phyloP scores from a whole-genome alignment of 2,329 filamentous ascomycete species.

The Dactylellina drechsleri region DNA sequence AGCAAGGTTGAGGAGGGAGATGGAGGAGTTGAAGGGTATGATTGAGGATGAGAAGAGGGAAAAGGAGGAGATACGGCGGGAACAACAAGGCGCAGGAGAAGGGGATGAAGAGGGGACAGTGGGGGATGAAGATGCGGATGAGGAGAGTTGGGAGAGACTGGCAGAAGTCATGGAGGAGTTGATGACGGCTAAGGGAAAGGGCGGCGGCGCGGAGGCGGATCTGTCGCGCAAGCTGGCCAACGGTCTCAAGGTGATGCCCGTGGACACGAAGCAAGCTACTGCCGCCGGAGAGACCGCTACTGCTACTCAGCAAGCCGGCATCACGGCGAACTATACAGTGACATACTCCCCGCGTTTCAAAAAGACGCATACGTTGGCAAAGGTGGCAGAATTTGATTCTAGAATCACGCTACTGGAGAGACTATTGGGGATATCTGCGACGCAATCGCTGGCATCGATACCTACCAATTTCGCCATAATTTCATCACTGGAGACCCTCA shows the following conservation, averaged over 20 bases:
- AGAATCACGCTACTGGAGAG: slow-evolving; percentile 82
- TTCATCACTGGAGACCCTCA: slow-evolving; percentile 80
- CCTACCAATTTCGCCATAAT: slow-evolving; percentile 74
- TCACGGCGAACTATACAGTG: slow-evolving; percentile 69
- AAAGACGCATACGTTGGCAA: slow-evolving; percentile 76
- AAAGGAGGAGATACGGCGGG: slow-evolving; percentile 64
- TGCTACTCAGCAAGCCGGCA: slow-evolving; percentile 46
- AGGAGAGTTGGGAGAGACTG: slow-evolving; percentile 75
- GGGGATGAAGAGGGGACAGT: slow-evolving; percentile 61
- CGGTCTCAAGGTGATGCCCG: slow-evolving; percentile 51
- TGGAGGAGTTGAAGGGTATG: slow-evolving; percentile 75
- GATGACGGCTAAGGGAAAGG: slow-evolving; percentile 55
- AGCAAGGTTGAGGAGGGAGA: slow-evolving; percentile 81
- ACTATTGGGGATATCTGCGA: slow-evolving; percentile 78
- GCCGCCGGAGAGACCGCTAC: slow-evolving; percentile 48
- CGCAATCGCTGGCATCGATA: slow-evolving; percentile 63
- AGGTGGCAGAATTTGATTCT: slow-evolving; percentile 87
- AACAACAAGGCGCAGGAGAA: slow-evolving; percentile 64
- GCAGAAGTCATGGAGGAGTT: slow-evolving; percentile 71
- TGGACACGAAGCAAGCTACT: slow-evolving; percentile 54
- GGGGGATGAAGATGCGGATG: slow-evolving; percentile 61
- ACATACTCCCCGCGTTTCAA: slow-evolving; percentile 74
- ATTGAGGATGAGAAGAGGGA: slow-evolving; percentile 63
- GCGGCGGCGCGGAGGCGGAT: slow-evolving; percentile 58
- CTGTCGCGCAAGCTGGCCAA: slow-evolving; percentile 58